phyloP scores from a whole-genome alignment of 164 flowering plant species.

The Akebia trifoliata region DNA sequence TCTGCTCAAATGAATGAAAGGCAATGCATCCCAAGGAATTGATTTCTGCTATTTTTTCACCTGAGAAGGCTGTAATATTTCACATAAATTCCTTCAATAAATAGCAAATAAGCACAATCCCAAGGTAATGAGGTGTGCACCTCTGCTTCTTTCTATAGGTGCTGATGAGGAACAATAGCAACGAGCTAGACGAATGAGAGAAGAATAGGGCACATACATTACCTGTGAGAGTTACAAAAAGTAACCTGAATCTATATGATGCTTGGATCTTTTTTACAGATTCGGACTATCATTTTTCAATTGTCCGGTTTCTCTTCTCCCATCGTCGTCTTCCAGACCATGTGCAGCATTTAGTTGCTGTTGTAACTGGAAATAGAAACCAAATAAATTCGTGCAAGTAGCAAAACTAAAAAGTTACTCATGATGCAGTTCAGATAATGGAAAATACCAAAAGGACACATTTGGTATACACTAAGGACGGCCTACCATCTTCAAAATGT shows the following conservation, averaged over 20 bases:
- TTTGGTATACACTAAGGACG: not conserved
- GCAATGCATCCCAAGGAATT: not conserved
- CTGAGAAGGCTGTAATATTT: slow-evolving; percentile 10
- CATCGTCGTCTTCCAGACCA: slow-evolving; percentile 26
- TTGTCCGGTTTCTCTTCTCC: not conserved
- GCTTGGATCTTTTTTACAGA: not conserved
- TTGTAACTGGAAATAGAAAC: slow-evolving; percentile 43
- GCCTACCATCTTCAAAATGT: no score
- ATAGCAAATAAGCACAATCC: slow-evolving; percentile 6
- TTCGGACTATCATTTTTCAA: not conserved
- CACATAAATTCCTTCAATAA: slow-evolving; percentile 11
- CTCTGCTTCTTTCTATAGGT: slow-evolving; percentile 3
- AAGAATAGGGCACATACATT: no score
- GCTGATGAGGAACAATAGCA: not conserved
- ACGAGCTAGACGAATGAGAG: not conserved
- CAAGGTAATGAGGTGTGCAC: not conserved
- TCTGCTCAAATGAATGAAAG: no score
- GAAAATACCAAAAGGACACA: not conserved
- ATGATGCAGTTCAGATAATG: not conserved
- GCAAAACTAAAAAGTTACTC: not conserved
- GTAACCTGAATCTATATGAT: slow-evolving; percentile 6
- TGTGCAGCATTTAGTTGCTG: slow-evolving; percentile 41
- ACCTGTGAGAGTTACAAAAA: not conserved
- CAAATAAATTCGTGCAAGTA: slow-evolving; percentile 1
- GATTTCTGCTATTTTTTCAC: not conserved